phyloP scores from a whole-genome alignment of 2,329 filamentous ascomycete genomes.

The Neofusicoccum kwambonambiense region DNA sequence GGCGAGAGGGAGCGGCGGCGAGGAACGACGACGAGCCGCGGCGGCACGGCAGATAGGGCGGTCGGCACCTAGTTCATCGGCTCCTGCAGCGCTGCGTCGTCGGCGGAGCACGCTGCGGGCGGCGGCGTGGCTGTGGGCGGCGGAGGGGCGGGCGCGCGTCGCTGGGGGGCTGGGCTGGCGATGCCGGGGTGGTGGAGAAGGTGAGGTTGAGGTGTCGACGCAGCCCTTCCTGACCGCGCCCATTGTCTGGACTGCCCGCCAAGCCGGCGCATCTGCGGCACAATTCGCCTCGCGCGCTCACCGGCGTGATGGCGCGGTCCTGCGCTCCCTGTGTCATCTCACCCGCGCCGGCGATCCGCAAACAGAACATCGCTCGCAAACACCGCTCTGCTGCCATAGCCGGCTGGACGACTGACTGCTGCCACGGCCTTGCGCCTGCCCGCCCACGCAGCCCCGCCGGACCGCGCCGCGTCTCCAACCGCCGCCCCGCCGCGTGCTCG shows the following conservation, averaged over 20 bases:
- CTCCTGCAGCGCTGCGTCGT: background rate
- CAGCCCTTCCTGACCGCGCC: too few species aligned
- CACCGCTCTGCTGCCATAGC: background rate
- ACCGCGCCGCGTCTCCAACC: too few species aligned
- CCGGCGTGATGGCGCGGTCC: too few species aligned
- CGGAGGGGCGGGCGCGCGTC: background rate
- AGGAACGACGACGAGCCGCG: constrained; percentile 19
- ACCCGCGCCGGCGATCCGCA: background rate
- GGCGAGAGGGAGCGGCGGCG: background rate
- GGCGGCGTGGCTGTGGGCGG: background rate
- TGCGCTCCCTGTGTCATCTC: background rate
- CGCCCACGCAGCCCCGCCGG: too few species aligned
- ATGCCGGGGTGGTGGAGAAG: constrained; percentile 12
- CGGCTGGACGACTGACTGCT: too few species aligned
- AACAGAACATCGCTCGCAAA: background rate
- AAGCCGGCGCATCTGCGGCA: too few species aligned
- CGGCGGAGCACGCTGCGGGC: background rate
- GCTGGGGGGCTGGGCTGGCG: constrained; percentile 9
- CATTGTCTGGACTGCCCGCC: background rate
- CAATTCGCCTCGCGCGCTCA: too few species aligned
- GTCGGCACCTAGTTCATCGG: constrained; percentile 12
- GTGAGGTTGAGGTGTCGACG: background rate
- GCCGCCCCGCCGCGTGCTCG: too few species aligned
- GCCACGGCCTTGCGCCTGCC: too few species aligned
- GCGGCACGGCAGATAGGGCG: constrained; percentile 21